Base-by-base conservation (phyloP, 164 flowering plant genomes). In the Dillenia turbinata region DNA sequence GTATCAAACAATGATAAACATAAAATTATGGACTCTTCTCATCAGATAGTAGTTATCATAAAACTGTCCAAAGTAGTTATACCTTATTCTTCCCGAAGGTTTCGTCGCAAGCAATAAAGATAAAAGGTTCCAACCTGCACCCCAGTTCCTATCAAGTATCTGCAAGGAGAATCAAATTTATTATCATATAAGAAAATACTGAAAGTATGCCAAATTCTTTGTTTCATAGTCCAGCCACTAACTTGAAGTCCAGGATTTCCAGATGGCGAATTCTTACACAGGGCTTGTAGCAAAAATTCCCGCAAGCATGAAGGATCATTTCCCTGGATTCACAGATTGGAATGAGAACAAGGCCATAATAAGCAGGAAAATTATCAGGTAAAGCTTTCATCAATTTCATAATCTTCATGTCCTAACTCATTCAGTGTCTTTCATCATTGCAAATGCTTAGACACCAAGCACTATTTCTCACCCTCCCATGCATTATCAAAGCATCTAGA, bases 81-180 rank as follows among this genome's bases (percentile, higher is more conserved):
- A 94, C 99, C 96, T 86, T 74, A 91, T 86, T 78, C 97, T 81
- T 45, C 79, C 81, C 16, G 83, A 75, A 66, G 96, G 85, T 59
- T 84, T 83, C 49, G 82, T 74, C 44, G 99, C 97, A 63, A 94
- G 95, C 78, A 94, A 73, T 46, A 82, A 71, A 1, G 92, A 85
- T 44, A 94, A 69, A 71, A 94, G 95, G 74, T 94, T 80, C 99
- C 99, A 94, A 48, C 99, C 99, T 55, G 96, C 93, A 69, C 99
- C 97, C 92, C 90, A 91, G 66, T 89, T 91, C 60, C 97, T 81
- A 76, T 94, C 99, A 57, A 94, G 99, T 64, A 94, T 89, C 99
- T 94, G 75, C 57, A 81, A 53, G 54, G 63, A 71, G 47, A 10
- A 56, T 22, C 47, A 52, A 33, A 47, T 48, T 19, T 55, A 63